Base-by-base conservation (phyloP, 2,329 filamentous ascomycete genomes). In the Xylaria sp. region DNA sequence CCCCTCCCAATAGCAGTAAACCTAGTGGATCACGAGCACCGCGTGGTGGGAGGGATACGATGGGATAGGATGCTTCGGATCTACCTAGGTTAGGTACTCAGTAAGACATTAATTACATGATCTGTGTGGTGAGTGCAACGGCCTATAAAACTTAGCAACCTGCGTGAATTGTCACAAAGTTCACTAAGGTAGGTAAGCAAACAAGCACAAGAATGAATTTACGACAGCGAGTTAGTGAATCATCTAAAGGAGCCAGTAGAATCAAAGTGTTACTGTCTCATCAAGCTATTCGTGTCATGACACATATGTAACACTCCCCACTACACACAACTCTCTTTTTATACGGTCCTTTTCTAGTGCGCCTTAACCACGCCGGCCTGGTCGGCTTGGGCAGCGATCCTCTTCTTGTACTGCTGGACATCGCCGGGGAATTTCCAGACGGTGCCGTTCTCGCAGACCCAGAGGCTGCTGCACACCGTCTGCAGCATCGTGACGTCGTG, bases 401-500 rank as follows among this genome's bases (percentile, higher is more conserved):
- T 91, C 89, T 94, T 97, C 91, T 99, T 99, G 85, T 99, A 99
- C 71, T 93, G 91, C 82, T 97, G 93, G 62, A 99, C 94, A 76
- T 97, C 94, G 41, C 96, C 96, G 70, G 92, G 90, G 83, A 99
- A 99, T 84, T 98, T 94, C 87, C 97, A 94, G 23, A 99, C 94
- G 1, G 91, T 96, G 10, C 96, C 96, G 68, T 91, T 86, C 80
- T 99, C 96, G 78, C 96, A 99, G 72, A 99, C 95, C 96, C 96
- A 99, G 78, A 99, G 83, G 79, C 91, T 96, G 60, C 87, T 96
- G 82, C 96, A 99, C 46, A 99, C 96, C 63, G 92, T 97, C 85
- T 97, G 94, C 81, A 99, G 81, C 94, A 99, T 98, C 0, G 96
- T 98, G 63, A 99, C 96, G 80, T 99, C 96, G 91, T 99, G 96